Conservation (phyloP, 1,284 basidiomycete species). For the Leccinum angustisporum region DNA sequence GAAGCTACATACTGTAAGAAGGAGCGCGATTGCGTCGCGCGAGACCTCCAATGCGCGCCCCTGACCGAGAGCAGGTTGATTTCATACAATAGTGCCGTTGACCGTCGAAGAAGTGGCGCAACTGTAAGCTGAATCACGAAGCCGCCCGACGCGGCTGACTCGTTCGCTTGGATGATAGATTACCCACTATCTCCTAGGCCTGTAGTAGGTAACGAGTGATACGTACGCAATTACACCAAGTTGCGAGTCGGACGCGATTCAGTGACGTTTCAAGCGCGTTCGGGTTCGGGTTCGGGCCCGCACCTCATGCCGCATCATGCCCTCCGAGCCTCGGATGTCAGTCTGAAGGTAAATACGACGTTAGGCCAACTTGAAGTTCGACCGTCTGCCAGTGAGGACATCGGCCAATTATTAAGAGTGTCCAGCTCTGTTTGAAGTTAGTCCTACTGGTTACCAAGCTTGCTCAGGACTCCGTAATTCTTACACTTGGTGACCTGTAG, state of each 20-base stretch:
- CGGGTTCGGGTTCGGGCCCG: background rate
- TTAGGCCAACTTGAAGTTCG: too few relatives aligned
- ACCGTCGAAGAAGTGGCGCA: background rate
- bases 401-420: background rate
- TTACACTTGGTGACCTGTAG: background rate
- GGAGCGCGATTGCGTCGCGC: background rate
- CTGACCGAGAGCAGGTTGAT: background rate
- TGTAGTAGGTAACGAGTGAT: background rate
- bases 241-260: background rate
- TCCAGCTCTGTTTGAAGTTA: background rate
- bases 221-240: background rate
- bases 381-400: too few relatives aligned
- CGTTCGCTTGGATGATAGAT: background rate
- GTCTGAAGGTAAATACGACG: background rate
- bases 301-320: background rate
- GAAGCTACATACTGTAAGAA: background rate
- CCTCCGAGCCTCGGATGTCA: background rate
- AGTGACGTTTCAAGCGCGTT: background rate
- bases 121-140: background rate
- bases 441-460: background rate
- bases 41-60: background rate
- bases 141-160: background rate
- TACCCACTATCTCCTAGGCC: background rate
- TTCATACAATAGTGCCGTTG: background rate
- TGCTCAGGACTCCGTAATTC: background rate